Evolutionary conservation across 2,329 filamentous ascomycete species (phyloP).

Genomic region (Reticulascus tulasneorum): DNA sequence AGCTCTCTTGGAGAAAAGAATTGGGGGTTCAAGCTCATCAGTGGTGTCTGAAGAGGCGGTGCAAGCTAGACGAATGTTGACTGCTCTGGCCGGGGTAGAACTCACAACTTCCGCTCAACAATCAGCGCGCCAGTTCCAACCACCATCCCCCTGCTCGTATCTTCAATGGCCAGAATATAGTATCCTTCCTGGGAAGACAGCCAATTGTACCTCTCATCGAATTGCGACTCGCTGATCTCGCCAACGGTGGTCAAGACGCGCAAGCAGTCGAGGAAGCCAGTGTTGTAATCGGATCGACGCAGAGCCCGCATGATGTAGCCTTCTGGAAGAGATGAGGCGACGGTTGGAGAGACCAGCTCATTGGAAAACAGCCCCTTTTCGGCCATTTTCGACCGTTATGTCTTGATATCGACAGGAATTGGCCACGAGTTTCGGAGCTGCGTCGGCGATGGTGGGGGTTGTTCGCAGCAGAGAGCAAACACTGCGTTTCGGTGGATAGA

Average conservation of each 20-base stretch:
- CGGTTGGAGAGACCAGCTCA: constrained; percentile 71
- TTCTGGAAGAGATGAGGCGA: constrained; percentile 68
- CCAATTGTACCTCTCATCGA: constrained; percentile 77
- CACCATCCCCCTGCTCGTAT: constrained; percentile 58
- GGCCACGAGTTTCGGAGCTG: no score
- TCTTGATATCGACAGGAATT: no score
- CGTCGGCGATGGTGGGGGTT: no score
- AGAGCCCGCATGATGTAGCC: constrained; percentile 82
- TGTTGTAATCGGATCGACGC: constrained; percentile 70
- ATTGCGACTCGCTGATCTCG: constrained; percentile 71
- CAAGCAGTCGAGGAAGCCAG: constrained; percentile 86
- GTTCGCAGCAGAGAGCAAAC: no score
- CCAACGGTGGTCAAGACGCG: constrained; percentile 90
- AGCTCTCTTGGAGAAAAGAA: constrained; percentile 11
- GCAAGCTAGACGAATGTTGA: not conserved
- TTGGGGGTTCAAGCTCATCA: constrained; percentile 1
- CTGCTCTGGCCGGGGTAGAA: constrained; percentile 14
- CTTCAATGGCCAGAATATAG: constrained; percentile 81
- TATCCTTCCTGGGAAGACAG: constrained; percentile 74
- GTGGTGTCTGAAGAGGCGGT: not conserved
- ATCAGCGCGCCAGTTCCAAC: constrained; percentile 90
- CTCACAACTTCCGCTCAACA: constrained; percentile 90
- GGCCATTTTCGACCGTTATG: no score
- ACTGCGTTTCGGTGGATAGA: no score
- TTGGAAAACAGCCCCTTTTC: constrained; percentile 69